Conservation (phyloP, 2,329 filamentous ascomycete species). For the Hymenoscyphus fructigenus region DNA sequence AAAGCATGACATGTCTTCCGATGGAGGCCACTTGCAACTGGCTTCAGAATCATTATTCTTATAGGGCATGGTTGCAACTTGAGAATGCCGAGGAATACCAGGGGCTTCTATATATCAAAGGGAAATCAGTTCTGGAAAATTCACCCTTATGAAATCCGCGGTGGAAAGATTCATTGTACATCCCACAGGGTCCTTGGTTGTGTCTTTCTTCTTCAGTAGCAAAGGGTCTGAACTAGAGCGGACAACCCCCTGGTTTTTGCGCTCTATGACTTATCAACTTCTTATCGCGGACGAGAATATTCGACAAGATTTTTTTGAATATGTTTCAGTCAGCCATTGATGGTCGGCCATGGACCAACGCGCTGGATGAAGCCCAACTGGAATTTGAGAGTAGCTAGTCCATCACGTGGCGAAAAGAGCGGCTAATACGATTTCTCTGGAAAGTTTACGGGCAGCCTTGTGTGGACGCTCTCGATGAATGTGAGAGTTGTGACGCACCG, state of each 20-base stretch:
- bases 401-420: not conserved
- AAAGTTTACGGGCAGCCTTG: not conserved
- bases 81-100: constrained; percentile 27
- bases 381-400: not conserved
- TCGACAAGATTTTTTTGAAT: not conserved
- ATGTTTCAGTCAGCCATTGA: not conserved
- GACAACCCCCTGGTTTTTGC: not conserved
- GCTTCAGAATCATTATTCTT: constrained; percentile 38
- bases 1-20: constrained; percentile 37
- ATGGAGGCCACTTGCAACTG: constrained; percentile 41
- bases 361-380: not conserved
- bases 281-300: no score
- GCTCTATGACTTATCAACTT: no score
- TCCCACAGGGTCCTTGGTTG: not conserved
- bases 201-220: not conserved
- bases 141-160: constrained; percentile 38
- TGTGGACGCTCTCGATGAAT: constrained; percentile 28
- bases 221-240: not conserved
- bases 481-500: constrained; percentile 12
- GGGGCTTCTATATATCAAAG: constrained; percentile 47
- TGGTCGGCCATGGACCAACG: not conserved
- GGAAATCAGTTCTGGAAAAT: constrained; percentile 48
- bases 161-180: not conserved
- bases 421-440: not conserved
- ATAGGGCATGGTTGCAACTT: constrained; percentile 39